These are phyloP conservation scores for Aspergillus persii DNA, from an alignment of 2,329 filamentous ascomycete species.

Conservation along the genomic window DNA sequence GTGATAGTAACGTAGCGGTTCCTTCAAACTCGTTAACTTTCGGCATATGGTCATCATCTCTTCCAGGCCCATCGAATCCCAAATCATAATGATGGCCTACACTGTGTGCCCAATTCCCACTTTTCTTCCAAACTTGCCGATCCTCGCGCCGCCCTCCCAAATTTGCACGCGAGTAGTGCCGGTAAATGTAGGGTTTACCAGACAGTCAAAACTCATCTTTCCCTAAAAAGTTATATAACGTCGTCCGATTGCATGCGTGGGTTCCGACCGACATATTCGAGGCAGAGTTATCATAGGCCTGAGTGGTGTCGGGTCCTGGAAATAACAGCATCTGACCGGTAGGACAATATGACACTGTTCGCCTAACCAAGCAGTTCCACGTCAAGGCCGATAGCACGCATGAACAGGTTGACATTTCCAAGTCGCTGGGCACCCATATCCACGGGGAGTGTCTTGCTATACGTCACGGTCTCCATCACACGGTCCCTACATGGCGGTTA, in stretches of 20 bases:
- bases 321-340: not conserved
- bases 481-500: slow-evolving; percentile 59
- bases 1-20: not conserved
- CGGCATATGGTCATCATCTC: not conserved
- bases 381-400: slow-evolving; percentile 97
- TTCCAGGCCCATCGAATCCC: not conserved
- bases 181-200: not conserved
- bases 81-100: not conserved
- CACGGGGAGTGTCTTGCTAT: slow-evolving; percentile 83
- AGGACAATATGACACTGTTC: not conserved
- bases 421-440: slow-evolving; percentile 81
- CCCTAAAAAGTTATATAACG: not conserved
- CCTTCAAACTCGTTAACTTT: not conserved
- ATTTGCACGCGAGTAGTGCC: not conserved
- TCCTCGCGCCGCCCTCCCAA: not conserved
- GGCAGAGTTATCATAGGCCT: not conserved
- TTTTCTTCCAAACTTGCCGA: not conserved
- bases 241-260: not conserved
- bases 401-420: slow-evolving; percentile 94
- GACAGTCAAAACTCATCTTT: not conserved
- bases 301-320: not conserved
- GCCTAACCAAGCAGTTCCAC: slow-evolving; percentile 69
- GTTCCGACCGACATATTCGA: not conserved
- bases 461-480: slow-evolving; percentile 88
- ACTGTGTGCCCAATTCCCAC: too few relatives aligned